Base-by-base conservation (phyloP, 2,329 filamentous ascomycete genomes). In the Trichoderma harzianum region DNA sequence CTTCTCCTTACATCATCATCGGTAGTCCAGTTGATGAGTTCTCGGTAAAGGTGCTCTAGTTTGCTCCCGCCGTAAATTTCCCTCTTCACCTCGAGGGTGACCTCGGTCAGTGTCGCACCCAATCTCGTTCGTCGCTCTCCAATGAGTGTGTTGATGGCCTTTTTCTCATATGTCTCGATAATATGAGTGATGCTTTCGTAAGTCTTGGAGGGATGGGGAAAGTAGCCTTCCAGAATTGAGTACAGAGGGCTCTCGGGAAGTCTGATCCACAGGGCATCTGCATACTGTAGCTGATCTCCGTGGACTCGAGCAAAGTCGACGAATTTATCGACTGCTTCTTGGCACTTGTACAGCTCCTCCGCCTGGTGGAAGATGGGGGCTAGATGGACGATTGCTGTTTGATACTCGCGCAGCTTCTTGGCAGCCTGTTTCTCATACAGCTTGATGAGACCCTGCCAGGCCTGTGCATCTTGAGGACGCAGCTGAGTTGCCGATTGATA, bases 381-480 rank as follows among this genome's bases (percentile, higher is more conserved):
- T 58, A 98, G 85, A 73, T 87, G 90, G 72, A 94, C 81, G 2
- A 91, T 92, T 1, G 92, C 93, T 60, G 89, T 84, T 62, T 92
- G 91, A 78, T 97, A 97, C 63, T 91, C 87, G 69, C 89, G 86
- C 16, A 98, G 83, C 77, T 91, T 93, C 69, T 87, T 86, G 34
- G 84, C 81, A 18, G 89, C 91, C 78, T 94, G 92, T 76, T 90
- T 92, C 82, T 97, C 93, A 79, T 94, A 98, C 34, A 98, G 82
- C 77, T 91, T 93, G 80, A 96, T 88, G 60, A 99, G 85, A 1
- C 96, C 96, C 79, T 97, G 93, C 94, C 93, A 98, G 75, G 93
- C 93, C 77, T 95, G 92, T n/a, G 89, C 84, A 76, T 98, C 94
- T 21, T 89, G 85, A 1, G 91, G 89, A 74, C 93, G 95, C 73